Evolutionary conservation across 108 stramenopile genomes (phyloP).

Genomic region (Pinguiococcus pyrenoidosus): DNA sequence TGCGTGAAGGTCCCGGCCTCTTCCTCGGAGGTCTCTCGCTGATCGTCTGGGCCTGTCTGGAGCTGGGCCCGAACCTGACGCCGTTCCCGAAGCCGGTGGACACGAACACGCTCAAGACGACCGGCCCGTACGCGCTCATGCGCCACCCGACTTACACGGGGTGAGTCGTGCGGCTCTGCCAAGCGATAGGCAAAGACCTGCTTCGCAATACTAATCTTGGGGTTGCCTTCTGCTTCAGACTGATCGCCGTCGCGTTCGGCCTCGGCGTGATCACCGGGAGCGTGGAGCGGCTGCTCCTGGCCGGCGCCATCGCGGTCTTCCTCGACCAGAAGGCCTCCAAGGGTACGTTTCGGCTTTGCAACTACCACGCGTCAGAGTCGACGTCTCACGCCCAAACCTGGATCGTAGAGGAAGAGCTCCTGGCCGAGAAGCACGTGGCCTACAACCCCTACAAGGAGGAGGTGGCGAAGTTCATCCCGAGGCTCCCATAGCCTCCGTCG

Average conservation of each 20-base stretch:
- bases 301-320: background rate
- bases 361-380: no score
- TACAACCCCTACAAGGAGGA: conserved; percentile 19
- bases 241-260: conserved; percentile 5
- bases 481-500: no score
- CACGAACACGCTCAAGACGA: conserved; percentile 6
- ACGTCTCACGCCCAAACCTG: no score
- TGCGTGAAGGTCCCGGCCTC: no score
- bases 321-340: conserved; percentile 8
- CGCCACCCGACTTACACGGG: conserved; percentile 17
- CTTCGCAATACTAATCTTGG: no score
- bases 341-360: no score
- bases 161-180: no score
- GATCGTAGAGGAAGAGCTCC: conserved; percentile 13
- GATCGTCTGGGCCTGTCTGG: no score
- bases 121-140: conserved; percentile 10
- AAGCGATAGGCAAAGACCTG: no score
- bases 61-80: conserved; percentile 8
- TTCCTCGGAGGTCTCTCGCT: no score
- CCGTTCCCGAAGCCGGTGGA: conserved; percentile 11
- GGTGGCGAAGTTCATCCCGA: conserved; percentile 18
- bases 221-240: conserved; percentile 4
- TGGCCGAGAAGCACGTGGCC: conserved; percentile 2
- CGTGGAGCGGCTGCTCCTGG: conserved; percentile 7
- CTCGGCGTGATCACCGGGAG: conserved; percentile 8